phyloP scores from a whole-genome alignment of 1,284 basidiomycete species.

The Vanrija pseudolonga region DNA sequence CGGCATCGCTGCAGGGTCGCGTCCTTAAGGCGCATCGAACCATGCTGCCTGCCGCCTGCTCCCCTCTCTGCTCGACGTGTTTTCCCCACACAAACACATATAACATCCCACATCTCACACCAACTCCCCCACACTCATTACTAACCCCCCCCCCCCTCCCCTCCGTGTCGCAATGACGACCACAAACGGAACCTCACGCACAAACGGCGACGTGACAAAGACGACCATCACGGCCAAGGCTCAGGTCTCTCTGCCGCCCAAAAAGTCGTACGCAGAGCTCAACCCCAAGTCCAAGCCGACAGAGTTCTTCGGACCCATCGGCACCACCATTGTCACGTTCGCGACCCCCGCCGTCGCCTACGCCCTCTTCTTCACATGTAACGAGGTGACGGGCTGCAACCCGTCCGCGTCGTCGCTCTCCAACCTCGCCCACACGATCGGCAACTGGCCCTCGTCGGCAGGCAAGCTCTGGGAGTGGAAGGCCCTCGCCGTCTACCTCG shows the following conservation, averaged over 20 bases:
- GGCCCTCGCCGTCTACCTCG: slow-evolving; percentile 71
- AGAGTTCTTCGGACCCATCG: slow-evolving; percentile 83
- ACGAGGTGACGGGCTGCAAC: slow-evolving; percentile 67
- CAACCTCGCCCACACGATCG: slow-evolving; percentile 12
- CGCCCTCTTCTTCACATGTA: slow-evolving; percentile 79
- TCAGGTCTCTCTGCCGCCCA: slow-evolving; percentile 40
- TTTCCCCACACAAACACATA: neutral
- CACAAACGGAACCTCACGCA: too few relatives aligned
- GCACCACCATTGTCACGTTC: slow-evolving; percentile 68
- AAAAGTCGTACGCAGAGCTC: slow-evolving; percentile 43
- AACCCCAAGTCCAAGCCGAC: slow-evolving; percentile 57
- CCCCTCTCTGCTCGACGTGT: neutral
- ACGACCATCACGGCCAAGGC: slow-evolving; percentile 47
- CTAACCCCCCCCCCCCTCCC: neutral
- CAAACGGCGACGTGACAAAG: slow-evolving; percentile 17
- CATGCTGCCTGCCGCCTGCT: neutral
- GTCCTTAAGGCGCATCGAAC: too few relatives aligned
- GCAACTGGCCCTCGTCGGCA: slow-evolving; percentile 31
- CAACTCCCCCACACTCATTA: too few relatives aligned
- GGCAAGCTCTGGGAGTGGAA: slow-evolving; percentile 71
- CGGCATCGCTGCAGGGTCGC: too few relatives aligned
- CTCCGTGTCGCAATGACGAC: neutral
- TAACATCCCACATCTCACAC: neutral
- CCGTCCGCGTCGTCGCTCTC: slow-evolving; percentile 26
- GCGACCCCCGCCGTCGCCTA: slow-evolving; percentile 73